These are phyloP conservation scores for Solanum pimpinellifolium DNA, from an alignment of 257 asterid species.

Conservation along the genomic window DNA sequence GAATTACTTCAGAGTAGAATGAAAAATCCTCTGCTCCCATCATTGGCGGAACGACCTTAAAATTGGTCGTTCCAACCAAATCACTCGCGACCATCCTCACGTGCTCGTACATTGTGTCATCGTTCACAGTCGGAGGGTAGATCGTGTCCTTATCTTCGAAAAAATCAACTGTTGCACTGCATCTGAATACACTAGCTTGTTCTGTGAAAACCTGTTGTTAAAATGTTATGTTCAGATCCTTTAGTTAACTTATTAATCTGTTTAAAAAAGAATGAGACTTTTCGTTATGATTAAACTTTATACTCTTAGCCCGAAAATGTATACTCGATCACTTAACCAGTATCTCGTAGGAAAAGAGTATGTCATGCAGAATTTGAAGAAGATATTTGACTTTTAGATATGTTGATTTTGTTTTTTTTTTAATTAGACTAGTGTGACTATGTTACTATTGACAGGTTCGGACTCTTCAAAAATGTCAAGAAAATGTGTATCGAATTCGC, in stretches of 20 bases:
- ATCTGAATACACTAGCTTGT: constrained; percentile 65
- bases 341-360: neutral
- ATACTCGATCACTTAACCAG: neutral
- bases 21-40: constrained; percentile 97
- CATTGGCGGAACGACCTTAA: constrained; percentile 47
- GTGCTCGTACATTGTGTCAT: constrained; percentile 52
- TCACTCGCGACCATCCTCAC: constrained; percentile 32
- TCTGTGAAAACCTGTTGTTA: constrained; percentile 52
- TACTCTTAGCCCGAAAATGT: neutral
- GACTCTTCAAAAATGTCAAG: fast-evolving
- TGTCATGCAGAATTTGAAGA: neutral
- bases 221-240: neutral
- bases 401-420: neutral
- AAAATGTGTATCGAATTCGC: fast-evolving
- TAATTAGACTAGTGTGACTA: neutral
- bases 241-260: neutral
- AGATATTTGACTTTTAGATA: neutral
- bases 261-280: neutral
- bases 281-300: neutral
- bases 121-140: constrained; percentile 77
- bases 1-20: constrained; percentile 69
- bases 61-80: constrained; percentile 36
- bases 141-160: constrained; percentile 47
- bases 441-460: neutral
- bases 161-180: constrained; percentile 74